These are phyloP conservation scores for Lentinula detonsa DNA, from an alignment of 768 basidiomycete genomes.

Conservation along the genomic window DNA sequence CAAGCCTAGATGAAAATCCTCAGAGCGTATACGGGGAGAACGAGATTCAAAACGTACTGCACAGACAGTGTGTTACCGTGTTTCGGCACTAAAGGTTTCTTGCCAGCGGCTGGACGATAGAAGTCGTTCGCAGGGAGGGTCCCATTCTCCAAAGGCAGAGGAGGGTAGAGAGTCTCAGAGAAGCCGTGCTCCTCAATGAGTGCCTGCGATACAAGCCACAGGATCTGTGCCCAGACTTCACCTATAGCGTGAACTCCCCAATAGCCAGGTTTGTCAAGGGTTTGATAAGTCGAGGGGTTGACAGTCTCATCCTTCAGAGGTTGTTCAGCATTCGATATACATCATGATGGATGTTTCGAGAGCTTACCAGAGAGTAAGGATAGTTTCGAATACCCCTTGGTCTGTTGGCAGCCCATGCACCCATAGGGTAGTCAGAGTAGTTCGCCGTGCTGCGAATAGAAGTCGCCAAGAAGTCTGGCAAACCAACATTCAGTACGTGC, in stretches of 20 bases:
- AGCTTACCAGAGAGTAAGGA: conserved; percentile 64
- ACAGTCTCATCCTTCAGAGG: conserved; percentile 42
- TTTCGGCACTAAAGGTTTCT: conserved; percentile 70
- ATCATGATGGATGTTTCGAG: not conserved
- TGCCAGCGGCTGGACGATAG: conserved; percentile 48
- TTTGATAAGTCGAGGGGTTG: conserved; percentile 94
- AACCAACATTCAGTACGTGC: not conserved
- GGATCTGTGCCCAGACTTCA: conserved; percentile 93
- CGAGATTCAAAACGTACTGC: conserved; percentile 39
- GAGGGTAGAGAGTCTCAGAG: conserved; percentile 76
- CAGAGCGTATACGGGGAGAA: not conserved
- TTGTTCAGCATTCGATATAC: not conserved
- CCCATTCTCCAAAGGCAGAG: conserved; percentile 57
- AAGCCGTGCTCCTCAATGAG: conserved; percentile 83
- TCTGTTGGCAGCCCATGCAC: conserved; percentile 88
- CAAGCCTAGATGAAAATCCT: conserved; percentile 39
- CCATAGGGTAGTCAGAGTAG: conserved; percentile 86
- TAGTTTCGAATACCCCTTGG: conserved; percentile 80
- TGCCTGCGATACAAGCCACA: conserved; percentile 72
- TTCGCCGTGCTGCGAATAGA: conserved; percentile 66
- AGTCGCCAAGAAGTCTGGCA: conserved; percentile 76
- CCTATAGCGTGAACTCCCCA: conserved; percentile 92
- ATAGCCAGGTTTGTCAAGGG: conserved; percentile 88
- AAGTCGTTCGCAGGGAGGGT: conserved; percentile 67
- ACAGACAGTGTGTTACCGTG: conserved; percentile 86